Evolutionary conservation across 352 stramenopile genomes (phyloP), one percentile per base, ranked within the genome.

Genomic region (Peronospora destructor): DNA sequence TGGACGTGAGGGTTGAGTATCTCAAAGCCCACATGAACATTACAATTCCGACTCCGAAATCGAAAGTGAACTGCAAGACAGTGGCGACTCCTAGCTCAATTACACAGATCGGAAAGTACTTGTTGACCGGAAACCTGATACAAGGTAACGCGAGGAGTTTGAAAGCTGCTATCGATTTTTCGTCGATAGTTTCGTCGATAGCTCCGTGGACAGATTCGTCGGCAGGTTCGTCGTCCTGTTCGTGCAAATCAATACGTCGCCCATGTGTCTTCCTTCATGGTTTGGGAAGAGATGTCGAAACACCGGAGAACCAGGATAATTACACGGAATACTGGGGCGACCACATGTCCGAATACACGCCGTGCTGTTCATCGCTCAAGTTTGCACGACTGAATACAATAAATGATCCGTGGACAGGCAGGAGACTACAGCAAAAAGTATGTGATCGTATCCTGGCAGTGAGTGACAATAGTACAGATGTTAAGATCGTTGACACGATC

Each of bases 1-100:
- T 73, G 53, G 56, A 67, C 33, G 58, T 72, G 36, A 45, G 45
- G 4, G 64, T 69, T 25, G 34, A 59, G 39, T 70, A 67, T 35
- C 10, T 58, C 2, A 13, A 38, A 6, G 56, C 46, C 19, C 8
- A 23, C 14, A 23, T 53, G 14, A 11, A 36, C 10, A 61, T 68
- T 45, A n/a, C 23, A 13, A 38, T 33, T 12, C 59, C 64, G 21
- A 42, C 16, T 25, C 21, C 30, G 2, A 19, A 33, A 2, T 19
- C 46, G 9, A 14, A 41, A 14, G 35, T 32, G 17, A 26, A 41
- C 13, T 72, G 55, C 9, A 35, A 57, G 11, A 49, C 16, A 6
- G 47, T 61, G n/a, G 33, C 36, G 10, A 44, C 28, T 3, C 42
- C 53, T 0, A 59, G 17, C 42, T 57, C 46, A 21, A 54, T 49